phyloP scores from a whole-genome alignment of 1,284 basidiomycete genomes.

The Tremellales sp. region DNA sequence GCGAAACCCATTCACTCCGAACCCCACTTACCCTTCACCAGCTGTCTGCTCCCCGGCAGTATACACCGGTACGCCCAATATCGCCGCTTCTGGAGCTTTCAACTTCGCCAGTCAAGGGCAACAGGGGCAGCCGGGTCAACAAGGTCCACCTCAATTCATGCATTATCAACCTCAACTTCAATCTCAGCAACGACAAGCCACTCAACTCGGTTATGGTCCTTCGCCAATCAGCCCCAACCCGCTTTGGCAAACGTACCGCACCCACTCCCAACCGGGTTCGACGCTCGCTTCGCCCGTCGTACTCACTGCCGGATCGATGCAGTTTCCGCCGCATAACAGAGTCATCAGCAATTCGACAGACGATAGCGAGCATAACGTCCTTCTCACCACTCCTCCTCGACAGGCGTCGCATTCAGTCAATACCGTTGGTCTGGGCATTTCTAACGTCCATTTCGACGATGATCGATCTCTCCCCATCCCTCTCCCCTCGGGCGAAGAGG shows the following conservation, averaged over 20 bases:
- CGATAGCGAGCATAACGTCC: conserved; percentile 23
- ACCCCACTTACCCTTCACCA: conserved; percentile 27
- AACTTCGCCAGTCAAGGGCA: conserved; percentile 14
- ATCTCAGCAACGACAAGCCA: background rate
- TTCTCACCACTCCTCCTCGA: conserved; percentile 27
- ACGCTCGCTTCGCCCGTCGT: background rate
- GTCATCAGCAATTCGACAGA: too few relatives aligned
- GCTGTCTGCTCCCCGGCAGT: conserved; percentile 19
- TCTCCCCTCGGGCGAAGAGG: too few relatives aligned
- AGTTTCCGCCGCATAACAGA: too few relatives aligned
- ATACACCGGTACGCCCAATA: conserved; percentile 9
- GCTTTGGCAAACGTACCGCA: too few relatives aligned
- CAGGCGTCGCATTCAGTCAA: conserved; percentile 18
- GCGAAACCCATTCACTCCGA: conserved; percentile 16
- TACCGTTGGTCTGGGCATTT: conserved; percentile 37
- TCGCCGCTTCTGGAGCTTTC: conserved; percentile 20
- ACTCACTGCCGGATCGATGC: background rate
- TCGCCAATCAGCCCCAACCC: too few relatives aligned
- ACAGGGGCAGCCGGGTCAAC: background rate
- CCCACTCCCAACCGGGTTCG: background rate
- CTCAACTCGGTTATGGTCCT: too few relatives aligned
- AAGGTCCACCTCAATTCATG: too few relatives aligned
- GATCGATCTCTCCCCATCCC: background rate
- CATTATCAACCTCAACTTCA: background rate
- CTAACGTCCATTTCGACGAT: conserved; percentile 38